Base-by-base conservation (phyloP, 129 eudicot species). In the Mikania micrantha region DNA sequence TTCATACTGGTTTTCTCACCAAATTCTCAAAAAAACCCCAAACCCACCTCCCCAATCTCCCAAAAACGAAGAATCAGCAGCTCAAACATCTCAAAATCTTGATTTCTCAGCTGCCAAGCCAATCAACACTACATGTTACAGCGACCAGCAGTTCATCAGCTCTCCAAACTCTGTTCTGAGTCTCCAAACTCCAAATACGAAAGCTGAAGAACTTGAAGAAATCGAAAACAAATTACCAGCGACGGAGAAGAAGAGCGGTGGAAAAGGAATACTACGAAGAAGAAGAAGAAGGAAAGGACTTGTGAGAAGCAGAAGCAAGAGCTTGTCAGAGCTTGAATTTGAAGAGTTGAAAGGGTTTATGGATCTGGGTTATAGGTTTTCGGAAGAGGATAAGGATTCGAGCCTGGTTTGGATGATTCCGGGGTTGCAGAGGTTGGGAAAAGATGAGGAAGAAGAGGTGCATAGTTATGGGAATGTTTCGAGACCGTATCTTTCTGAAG, bases 401-500 rank as follows among this genome's bases (percentile, higher is more conserved):
- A 74, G 60, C 12, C 65, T 87, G 73, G 95, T 62, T 47, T 77
- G 75, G 24, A 90, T 90, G 0, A 66, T 90, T 59, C 97, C 95
- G n/a, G 91, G 97, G 53, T 60, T 87, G 49, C 92, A 87, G 15
- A 87, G 81, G 70, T 60, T 87, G 56, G 91, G 95, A 2, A 39
- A 40, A 28, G 53, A 67, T 24, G 49, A 70, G 1, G n/a, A 66
- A 3, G 59, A 57, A 4, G 1, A 28, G 0, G 47, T 25, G 49
- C 3, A 39, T 9, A 21, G 27, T 22, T 1, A 9, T 9, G 24
- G 20, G 15, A 19, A 45, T 58, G 79, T 69, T 28, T 27, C 81
- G 77, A 89, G 94, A 79, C 95, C 97, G 66, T 90, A 86, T 80
- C 84, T 86, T 41, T 90, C 97, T 15, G 95, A 90, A 76, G 83